A percentile compares a stretch with the other conserved stretches of the same genome.
These are phyloP conservation scores for Epicoccum sorghinum DNA, from an alignment of 2,329 filamentous ascomycete species.

Conservation along the genomic window DNA sequence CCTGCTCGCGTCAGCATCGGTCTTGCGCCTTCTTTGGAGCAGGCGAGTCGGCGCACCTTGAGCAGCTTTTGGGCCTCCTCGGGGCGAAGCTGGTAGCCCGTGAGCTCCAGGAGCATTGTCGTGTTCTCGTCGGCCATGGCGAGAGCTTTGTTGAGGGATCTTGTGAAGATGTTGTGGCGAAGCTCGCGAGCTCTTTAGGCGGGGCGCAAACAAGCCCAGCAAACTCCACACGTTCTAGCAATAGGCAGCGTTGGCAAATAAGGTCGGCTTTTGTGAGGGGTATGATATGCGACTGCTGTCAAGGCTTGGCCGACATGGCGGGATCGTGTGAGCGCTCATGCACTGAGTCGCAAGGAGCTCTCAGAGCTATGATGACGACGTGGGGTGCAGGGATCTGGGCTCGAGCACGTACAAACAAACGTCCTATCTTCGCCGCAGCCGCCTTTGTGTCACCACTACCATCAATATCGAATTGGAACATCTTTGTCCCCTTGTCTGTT, in stretches of 20 bases:
- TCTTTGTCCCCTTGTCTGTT: too few relatives aligned
- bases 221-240: conserved; percentile 4
- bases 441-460: neutral
- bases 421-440: conserved; percentile 4
- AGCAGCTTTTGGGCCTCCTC: conserved; percentile 16
- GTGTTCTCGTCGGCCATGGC: conserved; percentile 6
- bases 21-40: neutral
- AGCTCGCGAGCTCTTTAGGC: neutral
- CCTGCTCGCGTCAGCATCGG: conserved; percentile 19
- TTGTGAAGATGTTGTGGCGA: neutral
- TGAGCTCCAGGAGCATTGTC: conserved; percentile 14
- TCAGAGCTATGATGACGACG: conserved; percentile 23
- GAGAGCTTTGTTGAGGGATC: neutral
- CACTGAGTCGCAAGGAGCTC: conserved; percentile 21
- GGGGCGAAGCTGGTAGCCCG: conserved; percentile 1
- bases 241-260: neutral
- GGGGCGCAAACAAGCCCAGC: conserved; percentile 4
- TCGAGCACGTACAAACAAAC: too few relatives aligned
- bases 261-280: neutral
- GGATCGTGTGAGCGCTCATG: conserved; percentile 20
- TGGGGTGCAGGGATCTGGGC: neutral
- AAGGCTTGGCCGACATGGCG: conserved; percentile 3
- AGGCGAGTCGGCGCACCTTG: conserved; percentile 6
- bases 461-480: too few relatives aligned
- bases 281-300: neutral